phyloP scores from a whole-genome alignment of 345 rosid genomes.

The Crucihimalaya himalaica region DNA sequence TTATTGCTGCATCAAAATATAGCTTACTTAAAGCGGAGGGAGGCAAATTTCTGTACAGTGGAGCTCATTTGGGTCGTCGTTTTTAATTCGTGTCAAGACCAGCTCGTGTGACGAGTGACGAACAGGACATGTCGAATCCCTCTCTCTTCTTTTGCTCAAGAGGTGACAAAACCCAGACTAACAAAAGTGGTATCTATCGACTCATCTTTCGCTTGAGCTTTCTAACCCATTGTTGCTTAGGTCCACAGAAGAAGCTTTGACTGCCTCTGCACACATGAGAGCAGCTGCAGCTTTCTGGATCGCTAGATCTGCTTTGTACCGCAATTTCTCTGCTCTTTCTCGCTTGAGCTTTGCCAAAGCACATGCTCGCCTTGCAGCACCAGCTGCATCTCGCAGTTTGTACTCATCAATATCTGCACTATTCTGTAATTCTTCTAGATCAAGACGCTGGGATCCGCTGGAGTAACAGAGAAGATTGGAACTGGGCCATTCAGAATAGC shows the following conservation, averaged over 20 bases:
- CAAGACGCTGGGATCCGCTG: constrained; percentile 46
- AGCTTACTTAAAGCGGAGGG: constrained; percentile 33
- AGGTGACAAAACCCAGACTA: constrained; percentile 7
- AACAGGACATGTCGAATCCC: constrained; percentile 16
- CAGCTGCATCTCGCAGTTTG: constrained; percentile 69
- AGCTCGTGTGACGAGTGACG: constrained; percentile 11
- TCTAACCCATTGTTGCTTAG: constrained; percentile 13
- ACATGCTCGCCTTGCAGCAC: constrained; percentile 72
- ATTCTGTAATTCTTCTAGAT: constrained; percentile 47
- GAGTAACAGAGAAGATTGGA: constrained; percentile 39
- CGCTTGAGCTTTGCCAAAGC: constrained; percentile 72
- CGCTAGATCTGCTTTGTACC: constrained; percentile 78
- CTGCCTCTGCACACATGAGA: constrained; percentile 85
- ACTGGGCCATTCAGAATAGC: constrained; percentile 55
- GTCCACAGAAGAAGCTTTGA: constrained; percentile 60
- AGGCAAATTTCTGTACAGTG: constrained; percentile 31
- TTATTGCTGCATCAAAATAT: constrained; percentile 42
- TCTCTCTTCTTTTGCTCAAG: constrained; percentile 19
- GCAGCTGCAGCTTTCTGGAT: constrained; percentile 91
- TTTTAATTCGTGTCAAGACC: constrained; percentile 16
- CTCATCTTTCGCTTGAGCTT: constrained; percentile 37
- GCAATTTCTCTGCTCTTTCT: constrained; percentile 77
- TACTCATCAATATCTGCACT: constrained; percentile 65
- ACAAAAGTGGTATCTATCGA: constrained; percentile 12
- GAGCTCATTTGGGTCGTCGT: constrained; percentile 25